These are phyloP conservation scores for Tetrastigma voinierianum DNA, from an alignment of 164 flowering plant genomes.

Conservation along the genomic window DNA sequence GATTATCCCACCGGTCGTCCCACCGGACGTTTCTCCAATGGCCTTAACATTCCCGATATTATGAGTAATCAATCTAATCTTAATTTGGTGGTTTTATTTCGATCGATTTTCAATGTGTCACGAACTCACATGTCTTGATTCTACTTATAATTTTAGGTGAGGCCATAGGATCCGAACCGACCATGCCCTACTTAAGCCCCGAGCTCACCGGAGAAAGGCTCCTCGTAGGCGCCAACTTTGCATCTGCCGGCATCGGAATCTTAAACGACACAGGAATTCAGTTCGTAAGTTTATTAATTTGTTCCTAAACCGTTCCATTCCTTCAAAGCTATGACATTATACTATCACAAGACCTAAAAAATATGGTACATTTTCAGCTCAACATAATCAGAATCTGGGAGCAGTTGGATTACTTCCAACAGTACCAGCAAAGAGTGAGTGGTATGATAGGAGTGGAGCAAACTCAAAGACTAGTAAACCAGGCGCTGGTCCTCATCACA, in stretches of 20 bases:
- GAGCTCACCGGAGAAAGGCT: constrained; percentile 5
- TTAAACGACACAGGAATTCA: constrained; percentile 12
- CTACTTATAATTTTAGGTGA: constrained; percentile 3
- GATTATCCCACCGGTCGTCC: no score
- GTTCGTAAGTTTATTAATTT: constrained; percentile 3
- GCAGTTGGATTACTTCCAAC: constrained; percentile 13
- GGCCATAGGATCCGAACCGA: not conserved
- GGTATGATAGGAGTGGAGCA: constrained; percentile 3
- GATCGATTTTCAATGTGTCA: not conserved
- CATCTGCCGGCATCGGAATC: constrained; percentile 11
- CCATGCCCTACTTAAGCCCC: constrained; percentile 10
- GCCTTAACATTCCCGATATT: no score
- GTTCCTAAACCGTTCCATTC: no score
- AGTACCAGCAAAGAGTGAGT: constrained; percentile 10
- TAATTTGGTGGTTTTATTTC: no score
- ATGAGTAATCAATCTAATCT: no score
- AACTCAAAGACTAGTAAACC: constrained; percentile 9
- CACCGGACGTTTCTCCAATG: no score
- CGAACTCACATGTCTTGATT: not conserved
- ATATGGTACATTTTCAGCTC: constrained; percentile 2
- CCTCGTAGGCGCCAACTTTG: constrained; percentile 15
- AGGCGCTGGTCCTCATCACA: constrained; percentile 5
- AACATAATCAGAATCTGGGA: constrained; percentile 13
- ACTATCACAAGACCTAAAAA: no score
- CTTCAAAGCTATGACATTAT: no score